Conservation (phyloP, 2,329 filamentous ascomycete genomes). For the Niveomyces coronatus region DNA sequence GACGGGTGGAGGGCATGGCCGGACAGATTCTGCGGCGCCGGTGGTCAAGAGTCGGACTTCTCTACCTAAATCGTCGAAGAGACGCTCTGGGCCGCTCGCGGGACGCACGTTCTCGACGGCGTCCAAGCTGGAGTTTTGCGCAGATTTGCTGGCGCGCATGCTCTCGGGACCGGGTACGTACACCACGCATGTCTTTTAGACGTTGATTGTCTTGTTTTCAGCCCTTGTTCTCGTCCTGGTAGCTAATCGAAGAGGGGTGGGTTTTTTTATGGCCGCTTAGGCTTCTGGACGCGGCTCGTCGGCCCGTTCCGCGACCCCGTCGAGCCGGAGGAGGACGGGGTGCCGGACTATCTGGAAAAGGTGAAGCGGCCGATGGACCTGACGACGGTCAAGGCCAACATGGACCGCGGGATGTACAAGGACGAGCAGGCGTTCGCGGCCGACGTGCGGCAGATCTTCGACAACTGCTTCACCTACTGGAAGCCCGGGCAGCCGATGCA, state of each 20-base stretch:
- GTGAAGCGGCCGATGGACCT: slow-evolving; percentile 54
- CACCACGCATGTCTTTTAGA: too few species aligned
- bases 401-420: slow-evolving; percentile 42
- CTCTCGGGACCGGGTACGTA: slow-evolving; percentile 46
- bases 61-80: slow-evolving; percentile 25
- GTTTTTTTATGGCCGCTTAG: too few species aligned
- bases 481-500: slow-evolving; percentile 44
- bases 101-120: slow-evolving; percentile 23
- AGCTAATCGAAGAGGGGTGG: slow-evolving; percentile 4
- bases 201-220: background rate
- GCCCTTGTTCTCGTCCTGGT: background rate
- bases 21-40: slow-evolving; percentile 12
- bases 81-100: slow-evolving; percentile 26
- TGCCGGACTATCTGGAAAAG: slow-evolving; percentile 52
- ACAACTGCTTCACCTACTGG: slow-evolving; percentile 57
- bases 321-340: slow-evolving; percentile 43
- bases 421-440: slow-evolving; percentile 42
- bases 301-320: slow-evolving; percentile 52
- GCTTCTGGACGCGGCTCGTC: slow-evolving; percentile 57
- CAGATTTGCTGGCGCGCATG: slow-evolving; percentile 49
- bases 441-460: slow-evolving; percentile 52
- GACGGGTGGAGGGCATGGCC: slow-evolving; percentile 6
- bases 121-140: slow-evolving; percentile 47
- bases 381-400: slow-evolving; percentile 48
- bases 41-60: slow-evolving; percentile 19